Evolutionary conservation across 73 alveolate species (phyloP), one percentile per base, ranked within the genome.

Genomic region (Stentor coeruleus): DNA sequence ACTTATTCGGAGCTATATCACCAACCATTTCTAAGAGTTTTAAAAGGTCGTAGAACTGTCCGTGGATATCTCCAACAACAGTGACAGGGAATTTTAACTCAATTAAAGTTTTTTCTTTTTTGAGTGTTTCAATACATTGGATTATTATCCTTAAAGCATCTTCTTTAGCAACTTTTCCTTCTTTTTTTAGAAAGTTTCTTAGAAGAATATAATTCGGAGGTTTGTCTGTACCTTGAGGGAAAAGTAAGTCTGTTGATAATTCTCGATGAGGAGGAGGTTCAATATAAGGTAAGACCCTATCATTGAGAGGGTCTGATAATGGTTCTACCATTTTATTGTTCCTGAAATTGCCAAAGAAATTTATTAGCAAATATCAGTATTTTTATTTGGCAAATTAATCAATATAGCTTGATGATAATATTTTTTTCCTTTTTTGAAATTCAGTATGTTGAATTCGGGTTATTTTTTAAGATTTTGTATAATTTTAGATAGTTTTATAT

Each of bases 41-140:
- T 33, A 75, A 73, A 55, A 93, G 84, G 79, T 93, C 98, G 82
- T 93, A 91, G 75, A 59, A 93, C 74, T 93, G 77, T 40, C 98
- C 98, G 83, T 92, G 97, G 3, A 90, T 86, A 85, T 94, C 98
- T n/a, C 98, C 98, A 57, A 96, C 98, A 33, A 96, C 88, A 20
- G 89, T 90, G 35, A 94, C 80, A 59, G 99, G 98, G 74, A 93
- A 95, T 66, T 76, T 76, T 55, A 90, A 74, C 66, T 84, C 85
- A 49, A 92, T 31, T 59, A 95, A 81, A 72, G 92, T 95, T 11
- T 95, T 94, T 86, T 95, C 99, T 81, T 81, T 82, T 76, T 82
- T 93, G 82, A 76, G 59, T 49, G 75, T 39, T 3, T 75, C n/a
- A 15, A 39, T 38, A 14, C 82, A 39, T 38, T 79, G 37, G 4